Conservation (phyloP, 176 grass and related monocot species). For the Pontederia crassipes region DNA sequence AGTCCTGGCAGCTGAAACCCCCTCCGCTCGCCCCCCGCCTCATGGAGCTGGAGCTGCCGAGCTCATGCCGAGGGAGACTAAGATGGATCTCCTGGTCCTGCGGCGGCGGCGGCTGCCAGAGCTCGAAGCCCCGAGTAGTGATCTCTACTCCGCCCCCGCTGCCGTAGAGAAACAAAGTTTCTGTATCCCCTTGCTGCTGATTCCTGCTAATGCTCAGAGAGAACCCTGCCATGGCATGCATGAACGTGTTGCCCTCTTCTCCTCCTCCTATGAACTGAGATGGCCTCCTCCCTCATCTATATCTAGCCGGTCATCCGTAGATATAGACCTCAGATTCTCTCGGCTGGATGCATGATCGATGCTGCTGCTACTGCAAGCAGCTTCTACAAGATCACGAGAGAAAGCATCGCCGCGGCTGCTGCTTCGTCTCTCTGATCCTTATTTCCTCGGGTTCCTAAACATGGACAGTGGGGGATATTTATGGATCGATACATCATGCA, state of each 20-base stretch:
- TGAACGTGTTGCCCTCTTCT: background rate
- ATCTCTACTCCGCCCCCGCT: background rate
- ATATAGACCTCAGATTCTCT: no score
- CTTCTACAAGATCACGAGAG: no score
- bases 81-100: background rate
- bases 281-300: no score
- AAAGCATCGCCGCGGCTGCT: no score
- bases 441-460: background rate
- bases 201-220: constrained; percentile 1
- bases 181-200: background rate
- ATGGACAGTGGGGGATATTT: background rate
- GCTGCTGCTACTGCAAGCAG: no score
- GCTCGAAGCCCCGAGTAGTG: constrained; percentile 8
- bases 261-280: background rate
- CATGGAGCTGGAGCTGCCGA: no score
- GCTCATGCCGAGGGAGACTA: background rate
- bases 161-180: background rate
- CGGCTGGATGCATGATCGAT: no score
- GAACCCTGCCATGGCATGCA: constrained; percentile 4
- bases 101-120: background rate
- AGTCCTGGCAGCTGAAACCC: constrained; percentile 38
- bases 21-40: background rate
- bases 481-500: background rate
- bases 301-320: no score
- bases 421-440: no score